Evolutionary conservation across 257 asterid genomes (phyloP).

Genomic region (Ligustrum vulgare): DNA sequence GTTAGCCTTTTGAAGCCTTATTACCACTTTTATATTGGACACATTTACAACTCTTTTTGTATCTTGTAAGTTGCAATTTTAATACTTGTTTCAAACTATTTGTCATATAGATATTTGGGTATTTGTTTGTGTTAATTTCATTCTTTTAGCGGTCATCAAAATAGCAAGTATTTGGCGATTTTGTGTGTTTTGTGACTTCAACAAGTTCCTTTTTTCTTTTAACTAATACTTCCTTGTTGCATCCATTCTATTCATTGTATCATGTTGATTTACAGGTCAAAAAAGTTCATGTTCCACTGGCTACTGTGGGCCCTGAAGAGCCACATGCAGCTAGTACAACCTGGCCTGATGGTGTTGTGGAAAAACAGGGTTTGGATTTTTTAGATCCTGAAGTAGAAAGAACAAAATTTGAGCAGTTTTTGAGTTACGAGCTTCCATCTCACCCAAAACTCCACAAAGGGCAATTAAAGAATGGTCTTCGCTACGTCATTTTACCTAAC

Average conservation of each 20-base stretch:
- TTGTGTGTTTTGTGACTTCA: neutral
- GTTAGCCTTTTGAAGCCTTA: neutral
- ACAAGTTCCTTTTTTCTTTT: conserved; percentile 18
- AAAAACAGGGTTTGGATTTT: conserved; percentile 61
- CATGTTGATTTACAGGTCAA: conserved; percentile 41
- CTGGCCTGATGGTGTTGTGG: conserved; percentile 86
- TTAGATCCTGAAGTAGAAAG: conserved; percentile 65
- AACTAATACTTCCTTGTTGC: conserved; percentile 8
- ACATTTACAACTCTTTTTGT: conserved; percentile 1
- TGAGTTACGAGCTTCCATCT: conserved; percentile 71
- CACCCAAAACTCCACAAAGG: conserved; percentile 96
- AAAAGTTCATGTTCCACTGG: conserved; percentile 48
- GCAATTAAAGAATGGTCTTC: conserved; percentile 90
- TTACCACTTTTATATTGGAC: neutral
- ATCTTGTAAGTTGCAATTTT: conserved; percentile 1
- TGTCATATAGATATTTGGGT: neutral
- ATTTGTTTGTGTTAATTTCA: conserved; percentile 3
- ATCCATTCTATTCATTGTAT: conserved; percentile 27
- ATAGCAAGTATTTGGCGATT: neutral
- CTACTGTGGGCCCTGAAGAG: conserved; percentile 96
- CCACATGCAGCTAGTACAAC: conserved; percentile 98
- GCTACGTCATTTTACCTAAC: conserved; percentile 90
- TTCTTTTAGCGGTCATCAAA: conserved; percentile 16
- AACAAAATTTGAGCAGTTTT: conserved; percentile 61
- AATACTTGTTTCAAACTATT: neutral